phyloP scores from a whole-genome alignment of 371 early-diverging fungal genomes.

The Blakeslea trispora region DNA sequence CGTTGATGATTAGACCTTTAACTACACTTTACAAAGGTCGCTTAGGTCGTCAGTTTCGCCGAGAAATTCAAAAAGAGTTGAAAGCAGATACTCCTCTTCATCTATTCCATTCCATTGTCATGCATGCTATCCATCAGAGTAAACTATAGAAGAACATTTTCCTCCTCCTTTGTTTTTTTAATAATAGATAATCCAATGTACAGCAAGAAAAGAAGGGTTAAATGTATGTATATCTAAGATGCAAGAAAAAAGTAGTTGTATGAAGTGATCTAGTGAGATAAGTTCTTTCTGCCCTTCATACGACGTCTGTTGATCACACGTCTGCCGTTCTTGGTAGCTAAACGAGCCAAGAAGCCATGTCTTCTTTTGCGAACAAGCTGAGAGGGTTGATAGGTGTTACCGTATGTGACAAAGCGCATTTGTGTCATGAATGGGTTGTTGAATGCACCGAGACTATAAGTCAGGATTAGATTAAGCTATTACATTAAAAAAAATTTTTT shows the following conservation, averaged over 20 bases:
- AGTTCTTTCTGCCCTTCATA: constrained; percentile 83
- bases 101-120: constrained; percentile 21
- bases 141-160: no score
- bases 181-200: constrained; percentile 9
- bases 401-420: constrained; percentile 77
- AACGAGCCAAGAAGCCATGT: constrained; percentile 87
- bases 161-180: no score
- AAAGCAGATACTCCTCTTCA: constrained; percentile 13
- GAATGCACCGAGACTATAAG: constrained; percentile 19
- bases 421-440: constrained; percentile 38
- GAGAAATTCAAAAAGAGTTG: constrained; percentile 25
- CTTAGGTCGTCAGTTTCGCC: constrained; percentile 40
- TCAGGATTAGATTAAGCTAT: not conserved
- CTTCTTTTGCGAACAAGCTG: constrained; percentile 88
- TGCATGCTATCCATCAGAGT: constrained; percentile 17
- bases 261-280: constrained; percentile 80
- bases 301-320: constrained; percentile 74
- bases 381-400: constrained; percentile 93
- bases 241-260: not conserved
- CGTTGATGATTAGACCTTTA: constrained; percentile 38
- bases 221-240: not conserved
- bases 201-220: constrained; percentile 1
- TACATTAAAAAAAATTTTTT: not conserved
- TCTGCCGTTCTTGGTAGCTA: constrained; percentile 80
- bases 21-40: constrained; percentile 34